Conservation (phyloP, 208 protist species). For the Kentomonas sorsogonicus region DNA sequence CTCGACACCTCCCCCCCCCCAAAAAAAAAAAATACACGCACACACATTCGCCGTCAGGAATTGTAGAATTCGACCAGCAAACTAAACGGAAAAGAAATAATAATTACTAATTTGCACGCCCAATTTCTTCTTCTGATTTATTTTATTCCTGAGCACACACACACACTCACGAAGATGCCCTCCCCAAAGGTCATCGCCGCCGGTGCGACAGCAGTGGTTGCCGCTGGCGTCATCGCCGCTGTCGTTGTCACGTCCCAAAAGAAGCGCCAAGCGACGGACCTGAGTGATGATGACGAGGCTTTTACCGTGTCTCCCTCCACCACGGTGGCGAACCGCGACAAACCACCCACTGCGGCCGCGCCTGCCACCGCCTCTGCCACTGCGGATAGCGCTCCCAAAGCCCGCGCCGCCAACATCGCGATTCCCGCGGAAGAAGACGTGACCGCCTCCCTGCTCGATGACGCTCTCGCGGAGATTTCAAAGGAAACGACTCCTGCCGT, state of each 20-base stretch:
- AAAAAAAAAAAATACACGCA: constrained; percentile 5
- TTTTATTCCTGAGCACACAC: neutral
- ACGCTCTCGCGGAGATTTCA: constrained; percentile 20
- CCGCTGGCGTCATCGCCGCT: constrained; percentile 16
- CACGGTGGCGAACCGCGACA: constrained; percentile 9
- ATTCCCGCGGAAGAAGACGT: constrained; percentile 6
- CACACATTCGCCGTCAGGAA: neutral
- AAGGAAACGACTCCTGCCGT: neutral
- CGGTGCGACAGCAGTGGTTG: constrained; percentile 16
- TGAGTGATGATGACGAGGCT: constrained; percentile 22
- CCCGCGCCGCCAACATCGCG: neutral
- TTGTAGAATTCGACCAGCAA: neutral
- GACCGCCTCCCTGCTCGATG: constrained; percentile 17
- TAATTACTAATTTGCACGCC: constrained; percentile 2
- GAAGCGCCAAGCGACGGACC: constrained; percentile 14
- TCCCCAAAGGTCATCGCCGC: constrained; percentile 16
- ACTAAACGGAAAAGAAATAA: constrained; percentile 2
- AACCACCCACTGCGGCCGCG: neutral
- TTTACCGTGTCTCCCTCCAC: constrained; percentile 18
- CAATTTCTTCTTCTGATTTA: constrained; percentile 4
- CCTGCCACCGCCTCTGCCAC: neutral
- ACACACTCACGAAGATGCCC: constrained; percentile 8
- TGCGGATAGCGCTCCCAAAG: neutral
- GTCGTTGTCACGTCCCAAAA: constrained; percentile 10
- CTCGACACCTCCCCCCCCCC: neutral